Conservation (phyloP, 345 rosid species). For the Murraya paniculata region DNA sequence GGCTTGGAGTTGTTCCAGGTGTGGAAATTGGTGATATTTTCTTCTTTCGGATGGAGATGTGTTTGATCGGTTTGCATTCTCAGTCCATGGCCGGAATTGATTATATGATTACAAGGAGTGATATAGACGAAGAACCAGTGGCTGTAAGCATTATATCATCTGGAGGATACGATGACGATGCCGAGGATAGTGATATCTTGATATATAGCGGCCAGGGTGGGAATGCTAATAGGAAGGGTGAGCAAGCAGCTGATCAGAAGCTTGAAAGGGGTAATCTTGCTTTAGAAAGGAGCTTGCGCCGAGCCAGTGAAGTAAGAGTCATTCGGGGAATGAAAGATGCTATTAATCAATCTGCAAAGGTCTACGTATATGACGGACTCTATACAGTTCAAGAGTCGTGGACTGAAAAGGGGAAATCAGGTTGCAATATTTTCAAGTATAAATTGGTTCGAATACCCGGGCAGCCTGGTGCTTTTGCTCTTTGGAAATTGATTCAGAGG, state of each 20-base stretch:
- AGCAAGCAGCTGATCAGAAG: slow-evolving; percentile 72
- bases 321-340: slow-evolving; percentile 61
- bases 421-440: slow-evolving; percentile 71
- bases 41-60: slow-evolving; percentile 84
- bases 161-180: slow-evolving; percentile 81
- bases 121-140: slow-evolving; percentile 61
- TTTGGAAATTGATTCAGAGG: slow-evolving; percentile 55
- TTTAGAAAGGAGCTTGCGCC: slow-evolving; percentile 76
- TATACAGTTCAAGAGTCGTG: slow-evolving; percentile 63
- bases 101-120: slow-evolving; percentile 56
- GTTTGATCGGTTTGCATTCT: slow-evolving; percentile 77
- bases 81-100: slow-evolving; percentile 93
- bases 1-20: slow-evolving; percentile 75
- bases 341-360: slow-evolving; percentile 29
- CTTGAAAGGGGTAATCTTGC: slow-evolving; percentile 95
- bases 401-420: slow-evolving; percentile 70
- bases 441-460: slow-evolving; percentile 63
- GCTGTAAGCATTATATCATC: slow-evolving; percentile 84
- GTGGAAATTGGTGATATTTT: slow-evolving; percentile 81
- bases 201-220: slow-evolving; percentile 91
- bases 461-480: slow-evolving; percentile 53
- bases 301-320: slow-evolving; percentile 59
- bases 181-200: slow-evolving; percentile 61
- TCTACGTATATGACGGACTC: slow-evolving; percentile 70
- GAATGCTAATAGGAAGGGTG: slow-evolving; percentile 44